Evolutionary conservation across 176 grass and related monocot genomes (phyloP), one percentile per base, ranked within the genome.

Genomic region (Poa annua): DNA sequence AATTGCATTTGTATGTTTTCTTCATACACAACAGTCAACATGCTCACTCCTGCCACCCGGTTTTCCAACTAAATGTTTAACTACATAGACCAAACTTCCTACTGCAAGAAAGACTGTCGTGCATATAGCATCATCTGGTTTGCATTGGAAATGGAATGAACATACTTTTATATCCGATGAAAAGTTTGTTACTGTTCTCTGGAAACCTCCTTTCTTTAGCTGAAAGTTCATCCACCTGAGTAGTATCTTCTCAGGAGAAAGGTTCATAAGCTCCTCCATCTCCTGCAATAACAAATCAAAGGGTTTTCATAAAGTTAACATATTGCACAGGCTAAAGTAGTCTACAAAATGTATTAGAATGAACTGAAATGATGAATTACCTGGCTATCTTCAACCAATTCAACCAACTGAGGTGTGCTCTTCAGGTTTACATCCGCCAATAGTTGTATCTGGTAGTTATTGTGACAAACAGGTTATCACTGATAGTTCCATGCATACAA

Each of bases 221-320:
- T 95, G 96, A 87, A 98, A 98, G 85, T 98, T 98, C 92, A 98
- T 93, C 96, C 96, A 98, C 73, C 92, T 84, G 38, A 93, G 83
- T 80, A 95, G 85, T 84, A 98, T 95, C 84, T 98, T 98, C 88
- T 98, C 96, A 29, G 96, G 96, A 77, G 96, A 90, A 44, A 98
- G 81, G 78, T 89, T 98, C 96, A 98, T 91, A 81, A 98, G 85
- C 83, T 98, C 96, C 83, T 95, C 96, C 48, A 95, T 90, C 61
- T 98, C 96, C 96, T 98, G 54, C 25, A 70, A 71, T 65, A 83
- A 48, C 47, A 45, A 89, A 17, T 71, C 9, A 76, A 80, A 56
- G 32, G 1, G 32, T 50, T 74, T 65, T 67, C 15, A 81, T 8
- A 49, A 50, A 76, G 39, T 83, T 81, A 61, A 21, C 66, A 74